Conservation (phyloP, 164 flowering plant genomes). For the Protea cynaroides region DNA sequence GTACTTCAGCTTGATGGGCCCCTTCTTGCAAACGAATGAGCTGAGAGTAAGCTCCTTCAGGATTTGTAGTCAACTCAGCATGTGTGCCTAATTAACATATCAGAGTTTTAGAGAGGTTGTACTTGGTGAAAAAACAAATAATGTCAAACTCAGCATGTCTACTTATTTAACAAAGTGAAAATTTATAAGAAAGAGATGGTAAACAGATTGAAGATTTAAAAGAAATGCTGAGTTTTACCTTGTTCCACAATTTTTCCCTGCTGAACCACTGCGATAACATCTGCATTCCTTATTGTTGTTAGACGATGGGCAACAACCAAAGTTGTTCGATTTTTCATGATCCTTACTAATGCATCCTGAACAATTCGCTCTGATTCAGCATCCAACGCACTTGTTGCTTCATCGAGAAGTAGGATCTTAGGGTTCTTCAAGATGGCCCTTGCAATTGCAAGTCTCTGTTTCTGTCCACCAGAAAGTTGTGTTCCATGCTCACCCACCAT, state of each 20-base stretch:
- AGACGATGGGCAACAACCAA: slow-evolving; percentile 58
- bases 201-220: neutral
- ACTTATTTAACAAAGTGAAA: too few species aligned
- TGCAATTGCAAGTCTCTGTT: slow-evolving; percentile 74
- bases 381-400: slow-evolving; percentile 74
- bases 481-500: slow-evolving; percentile 80
- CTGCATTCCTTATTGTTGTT: slow-evolving; percentile 60
- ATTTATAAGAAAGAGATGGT: too few species aligned
- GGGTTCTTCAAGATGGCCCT: slow-evolving; percentile 50
- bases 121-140: too few species aligned
- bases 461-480: slow-evolving; percentile 79
- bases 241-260: slow-evolving; percentile 58
- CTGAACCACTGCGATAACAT: slow-evolving; percentile 58
- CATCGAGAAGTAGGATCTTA: slow-evolving; percentile 52
- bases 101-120: too few species aligned
- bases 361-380: slow-evolving; percentile 60
- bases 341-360: slow-evolving; percentile 56
- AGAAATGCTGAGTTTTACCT: slow-evolving; percentile 24
- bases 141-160: too few species aligned
- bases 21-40: slow-evolving; percentile 53
- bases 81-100: slow-evolving; percentile 53
- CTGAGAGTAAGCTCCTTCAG: slow-evolving; percentile 58
- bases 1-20: slow-evolving; percentile 15
- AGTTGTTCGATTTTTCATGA: slow-evolving; percentile 56
- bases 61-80: slow-evolving; percentile 40